These are phyloP conservation scores for Arabidopsis hybrid DNA, from an alignment of 441 rosid genomes.

Conservation along the genomic window DNA sequence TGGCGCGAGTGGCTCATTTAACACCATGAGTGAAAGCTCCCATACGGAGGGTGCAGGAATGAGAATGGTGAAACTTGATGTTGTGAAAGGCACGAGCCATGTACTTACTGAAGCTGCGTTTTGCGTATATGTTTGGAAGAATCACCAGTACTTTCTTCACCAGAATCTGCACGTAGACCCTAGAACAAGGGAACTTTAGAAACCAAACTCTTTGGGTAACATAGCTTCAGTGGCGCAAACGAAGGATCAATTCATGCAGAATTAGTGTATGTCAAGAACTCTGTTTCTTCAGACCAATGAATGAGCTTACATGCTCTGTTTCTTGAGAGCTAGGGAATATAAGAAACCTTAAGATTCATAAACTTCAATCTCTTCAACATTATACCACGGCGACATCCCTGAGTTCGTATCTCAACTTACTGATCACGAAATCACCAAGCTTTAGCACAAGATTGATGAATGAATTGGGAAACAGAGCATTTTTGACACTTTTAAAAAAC, in stretches of 20 bases:
- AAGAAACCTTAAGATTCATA: conserved; percentile 51
- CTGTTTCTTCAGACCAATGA: conserved; percentile 61
- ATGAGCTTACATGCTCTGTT: conserved; percentile 55
- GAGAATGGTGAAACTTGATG: not conserved
- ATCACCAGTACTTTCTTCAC: not conserved
- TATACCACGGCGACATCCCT: not conserved
- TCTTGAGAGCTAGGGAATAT: conserved; percentile 65
- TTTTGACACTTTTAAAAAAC: not conserved
- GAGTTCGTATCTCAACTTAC: conserved; percentile 38
- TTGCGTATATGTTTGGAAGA: not conserved
- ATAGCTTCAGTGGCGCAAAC: not conserved
- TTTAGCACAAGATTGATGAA: conserved; percentile 47
- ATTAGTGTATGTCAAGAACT: conserved; percentile 57
- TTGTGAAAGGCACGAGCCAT: not conserved
- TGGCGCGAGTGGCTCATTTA: not conserved
- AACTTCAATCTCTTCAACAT: conserved; percentile 45
- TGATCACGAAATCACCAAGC: conserved; percentile 52
- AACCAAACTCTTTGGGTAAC: conserved; percentile 2
- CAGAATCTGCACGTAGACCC: not conserved
- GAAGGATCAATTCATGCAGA: conserved; percentile 58
- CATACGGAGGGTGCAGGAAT: too few relatives aligned
- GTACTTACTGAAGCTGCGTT: not conserved
- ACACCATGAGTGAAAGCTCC: not conserved
- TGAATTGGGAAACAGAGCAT: too few relatives aligned
- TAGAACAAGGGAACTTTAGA: not conserved